Percentiles rank a stretch among this genome's conserved stretches.
Conservation (phyloP, 768 basidiomycete genomes). For the Boletellus ananas region DNA sequence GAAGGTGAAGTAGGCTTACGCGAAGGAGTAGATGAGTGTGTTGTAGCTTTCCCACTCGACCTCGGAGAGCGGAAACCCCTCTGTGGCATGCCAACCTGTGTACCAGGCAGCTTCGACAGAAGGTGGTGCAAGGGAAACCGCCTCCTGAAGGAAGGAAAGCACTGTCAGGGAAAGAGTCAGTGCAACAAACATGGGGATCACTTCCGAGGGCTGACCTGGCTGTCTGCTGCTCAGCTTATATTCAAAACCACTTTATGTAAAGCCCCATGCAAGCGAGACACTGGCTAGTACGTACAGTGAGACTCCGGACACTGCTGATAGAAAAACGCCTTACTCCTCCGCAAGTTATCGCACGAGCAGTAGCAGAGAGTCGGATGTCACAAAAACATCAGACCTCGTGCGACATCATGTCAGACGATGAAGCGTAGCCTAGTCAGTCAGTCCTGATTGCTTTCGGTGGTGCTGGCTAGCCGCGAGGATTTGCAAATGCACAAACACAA, state of each 20-base stretch:
- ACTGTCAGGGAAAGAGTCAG: background rate
- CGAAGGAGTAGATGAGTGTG: constrained; percentile 62
- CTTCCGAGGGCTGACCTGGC: background rate
- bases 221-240: background rate
- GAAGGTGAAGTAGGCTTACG: constrained; percentile 31
- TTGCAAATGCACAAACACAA: too few species aligned
- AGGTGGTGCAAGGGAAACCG: background rate
- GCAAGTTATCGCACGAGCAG: too few species aligned
- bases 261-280: background rate
- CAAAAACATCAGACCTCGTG: too few species aligned
- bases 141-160: background rate
- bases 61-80: constrained; percentile 48
- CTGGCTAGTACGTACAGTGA: background rate
- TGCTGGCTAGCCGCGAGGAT: too few species aligned
- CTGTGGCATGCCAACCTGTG: constrained; percentile 57
- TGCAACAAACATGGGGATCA: background rate
- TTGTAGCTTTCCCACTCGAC: constrained; percentile 69
- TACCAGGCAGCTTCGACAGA: constrained; percentile 56
- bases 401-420: too few species aligned
- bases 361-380: too few species aligned
- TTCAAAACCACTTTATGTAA: background rate
- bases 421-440: too few species aligned
- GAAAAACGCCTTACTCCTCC: too few species aligned
- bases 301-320: background rate
- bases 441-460: too few species aligned